Evolutionary conservation across 305 asterid genomes (phyloP).

Genomic region (Fraxinus baroniana): DNA sequence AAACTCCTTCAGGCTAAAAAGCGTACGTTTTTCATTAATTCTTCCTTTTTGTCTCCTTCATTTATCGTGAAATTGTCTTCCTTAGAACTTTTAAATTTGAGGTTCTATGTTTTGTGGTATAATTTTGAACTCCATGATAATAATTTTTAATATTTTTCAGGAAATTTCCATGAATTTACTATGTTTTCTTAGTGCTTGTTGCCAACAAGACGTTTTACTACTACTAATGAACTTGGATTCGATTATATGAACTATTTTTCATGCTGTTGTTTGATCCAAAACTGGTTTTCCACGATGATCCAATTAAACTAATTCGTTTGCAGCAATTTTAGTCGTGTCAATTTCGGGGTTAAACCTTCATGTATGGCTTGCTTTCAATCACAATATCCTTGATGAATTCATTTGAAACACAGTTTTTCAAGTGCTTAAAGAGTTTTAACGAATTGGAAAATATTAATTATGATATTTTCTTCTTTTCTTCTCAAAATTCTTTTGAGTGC

Average conservation of each 20-base stretch:
- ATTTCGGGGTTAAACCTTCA: background rate
- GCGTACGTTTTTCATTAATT: constrained; percentile 29
- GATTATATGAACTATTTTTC: background rate
- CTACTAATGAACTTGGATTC: background rate
- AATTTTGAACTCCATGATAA: background rate
- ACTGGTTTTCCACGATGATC: background rate
- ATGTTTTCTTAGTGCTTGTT: background rate
- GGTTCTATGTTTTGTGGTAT: background rate
- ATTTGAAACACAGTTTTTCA: background rate
- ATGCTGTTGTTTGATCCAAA: background rate
- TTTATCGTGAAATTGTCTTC: background rate
- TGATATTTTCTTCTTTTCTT: background rate
- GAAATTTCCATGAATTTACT: background rate
- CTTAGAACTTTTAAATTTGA: background rate
- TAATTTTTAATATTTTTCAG: background rate
- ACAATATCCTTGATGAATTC: background rate
- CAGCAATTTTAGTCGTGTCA: background rate
- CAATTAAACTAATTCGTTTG: background rate
- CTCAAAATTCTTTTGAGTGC: background rate
- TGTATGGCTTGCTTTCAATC: background rate
- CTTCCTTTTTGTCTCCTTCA: background rate
- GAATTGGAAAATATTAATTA: background rate
- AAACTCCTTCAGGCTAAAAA: constrained; percentile 44
- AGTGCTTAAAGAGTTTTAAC: background rate
- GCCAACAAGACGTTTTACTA: background rate